Evolutionary conservation across 2,329 filamentous ascomycete species (phyloP).

Genomic region (Sclerotinia borealis): DNA sequence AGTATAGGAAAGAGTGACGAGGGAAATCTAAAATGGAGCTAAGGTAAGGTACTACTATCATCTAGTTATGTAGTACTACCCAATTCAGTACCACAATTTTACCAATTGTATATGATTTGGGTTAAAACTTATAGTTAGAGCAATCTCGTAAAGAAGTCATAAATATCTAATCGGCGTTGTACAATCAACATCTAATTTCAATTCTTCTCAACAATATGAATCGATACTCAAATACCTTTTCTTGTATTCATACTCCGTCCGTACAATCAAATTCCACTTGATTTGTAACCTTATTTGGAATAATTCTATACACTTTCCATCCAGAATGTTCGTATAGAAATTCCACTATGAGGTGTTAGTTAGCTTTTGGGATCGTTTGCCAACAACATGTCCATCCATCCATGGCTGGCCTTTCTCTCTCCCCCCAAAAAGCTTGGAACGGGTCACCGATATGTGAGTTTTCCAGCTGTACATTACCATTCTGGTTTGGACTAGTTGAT

Average conservation of each 20-base stretch:
- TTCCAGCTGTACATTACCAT: background rate
- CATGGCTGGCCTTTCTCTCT: background rate
- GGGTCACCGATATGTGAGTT: background rate
- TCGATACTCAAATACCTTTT: too few relatives aligned
- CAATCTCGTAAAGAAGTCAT: too few relatives aligned
- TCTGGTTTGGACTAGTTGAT: background rate
- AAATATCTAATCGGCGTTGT: too few relatives aligned
- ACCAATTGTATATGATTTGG: too few relatives aligned
- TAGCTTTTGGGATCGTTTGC: too few relatives aligned
- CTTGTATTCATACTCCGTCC: background rate
- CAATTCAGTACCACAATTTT: too few relatives aligned
- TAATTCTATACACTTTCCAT: rapidly evolving
- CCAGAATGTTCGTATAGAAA: background rate
- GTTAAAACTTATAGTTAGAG: too few relatives aligned
- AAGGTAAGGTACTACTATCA: background rate
- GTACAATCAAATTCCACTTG: background rate
- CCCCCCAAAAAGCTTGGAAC: background rate
- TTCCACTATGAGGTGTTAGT: background rate
- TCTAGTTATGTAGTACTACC: too few relatives aligned
- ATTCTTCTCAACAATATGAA: too few relatives aligned
- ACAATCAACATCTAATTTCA: too few relatives aligned
- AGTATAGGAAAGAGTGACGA: background rate
- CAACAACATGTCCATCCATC: background rate
- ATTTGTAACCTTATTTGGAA: background rate
- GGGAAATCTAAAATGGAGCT: background rate